A percentile compares a stretch with the other conserved stretches of the same genome.
Conservation (phyloP, 2,329 filamentous ascomycete genomes). For the Tolypocladium nubicola region DNA sequence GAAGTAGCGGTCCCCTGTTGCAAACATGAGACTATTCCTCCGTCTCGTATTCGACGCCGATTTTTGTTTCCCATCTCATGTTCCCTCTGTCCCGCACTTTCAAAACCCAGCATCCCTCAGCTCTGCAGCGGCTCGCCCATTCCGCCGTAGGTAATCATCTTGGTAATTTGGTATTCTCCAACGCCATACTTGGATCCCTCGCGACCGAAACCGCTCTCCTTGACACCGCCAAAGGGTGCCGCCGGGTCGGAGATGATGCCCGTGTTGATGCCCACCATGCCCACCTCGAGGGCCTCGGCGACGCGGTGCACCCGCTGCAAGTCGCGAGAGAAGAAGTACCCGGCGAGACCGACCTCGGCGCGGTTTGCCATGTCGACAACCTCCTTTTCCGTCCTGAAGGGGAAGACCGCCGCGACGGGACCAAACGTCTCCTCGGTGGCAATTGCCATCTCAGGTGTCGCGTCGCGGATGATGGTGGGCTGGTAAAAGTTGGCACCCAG, state of each 20-base stretch:
- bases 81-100: not conserved
- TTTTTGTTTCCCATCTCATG: not conserved
- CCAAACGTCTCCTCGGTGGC: slow-evolving; percentile 90
- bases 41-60: not conserved
- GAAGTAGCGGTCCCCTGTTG: not conserved
- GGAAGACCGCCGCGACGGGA: slow-evolving; percentile 81
- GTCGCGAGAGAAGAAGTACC: slow-evolving; percentile 78
- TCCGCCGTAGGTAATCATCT: slow-evolving; percentile 48
- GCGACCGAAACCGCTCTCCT: slow-evolving; percentile 70
- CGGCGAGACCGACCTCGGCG: slow-evolving; percentile 78
- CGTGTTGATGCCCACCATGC: slow-evolving; percentile 81
- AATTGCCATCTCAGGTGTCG: slow-evolving; percentile 77
- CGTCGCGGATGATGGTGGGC: slow-evolving; percentile 79
- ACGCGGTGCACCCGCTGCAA: slow-evolving; percentile 49
- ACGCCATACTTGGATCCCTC: slow-evolving; percentile 72
- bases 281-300: slow-evolving; percentile 64
- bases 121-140: slow-evolving; percentile 45
- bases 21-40: not conserved
- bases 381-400: slow-evolving; percentile 80
- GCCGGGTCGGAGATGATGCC: slow-evolving; percentile 52
- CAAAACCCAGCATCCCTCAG: slow-evolving; percentile 6
- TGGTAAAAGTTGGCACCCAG: slow-evolving; percentile 81
- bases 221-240: slow-evolving; percentile 66
- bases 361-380: slow-evolving; percentile 76
- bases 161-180: slow-evolving; percentile 64